Base-by-base conservation (phyloP, 2,329 filamentous ascomycete genomes). In the Dactylella cylindrospora region DNA sequence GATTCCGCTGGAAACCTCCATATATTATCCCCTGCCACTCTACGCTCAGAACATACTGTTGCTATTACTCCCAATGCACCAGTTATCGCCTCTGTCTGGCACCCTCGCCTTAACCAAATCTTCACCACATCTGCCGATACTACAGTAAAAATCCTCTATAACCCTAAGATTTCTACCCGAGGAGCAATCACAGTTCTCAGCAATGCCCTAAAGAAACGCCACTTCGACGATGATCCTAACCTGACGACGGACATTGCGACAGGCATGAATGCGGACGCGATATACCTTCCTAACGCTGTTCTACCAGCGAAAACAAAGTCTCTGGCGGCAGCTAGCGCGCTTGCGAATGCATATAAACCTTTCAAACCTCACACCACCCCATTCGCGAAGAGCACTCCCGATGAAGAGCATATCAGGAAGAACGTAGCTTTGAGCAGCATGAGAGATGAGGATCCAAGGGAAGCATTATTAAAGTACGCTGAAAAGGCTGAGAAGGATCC, bases 51-150 rank as follows among this genome's bases (percentile, higher is more conserved):
- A 71, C 82, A 89, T 23, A 83, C 91, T 52, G 95, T 91, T 2
- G 85, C 88, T 2, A 83, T 98, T n/a, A 96, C 91, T 0, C 85
- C 89, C 0, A 86, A 85, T 10, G 87, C 84, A 4, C 81, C 91
- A 0, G 76, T 98, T 6, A 87, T 97, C 64, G 84, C 84, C 1
- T 88, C 95, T 20, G 78, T 87, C 65, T 98, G 93, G 93, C 91
- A 98, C 70, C 80, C 86, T 15, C 95, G 90, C 73, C 83, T 98
- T 70, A 97, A 98, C 72, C 93, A 98, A 71, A 95, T 98, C 69
- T 74, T 97, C 66, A 95, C 91, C 6, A 91, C 90, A 57, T 96
- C 91, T 38, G 89, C 89, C 46, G 95, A 96, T 70, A 84, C 85
- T 53, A 87, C 94, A 73, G 90, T 87, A 0, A 91, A 90, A 70